phyloP scores from a whole-genome alignment of 768 basidiomycete species.

The Glaciozyma martinii region DNA sequence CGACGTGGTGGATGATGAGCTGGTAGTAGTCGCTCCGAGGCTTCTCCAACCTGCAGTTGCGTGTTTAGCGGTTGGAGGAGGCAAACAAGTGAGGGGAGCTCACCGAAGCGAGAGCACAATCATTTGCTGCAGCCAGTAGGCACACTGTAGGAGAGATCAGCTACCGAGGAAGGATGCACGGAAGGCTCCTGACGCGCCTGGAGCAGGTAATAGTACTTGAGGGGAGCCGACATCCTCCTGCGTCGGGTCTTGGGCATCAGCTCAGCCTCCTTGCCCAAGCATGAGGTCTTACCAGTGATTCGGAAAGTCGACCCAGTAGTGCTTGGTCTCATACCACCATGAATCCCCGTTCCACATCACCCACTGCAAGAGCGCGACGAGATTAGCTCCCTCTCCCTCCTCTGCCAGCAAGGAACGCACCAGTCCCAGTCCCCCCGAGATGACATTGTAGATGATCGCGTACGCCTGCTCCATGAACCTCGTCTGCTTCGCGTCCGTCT shows the following conservation, averaged over 20 bases:
- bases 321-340: slow-evolving; percentile 72
- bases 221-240: slow-evolving; percentile 70
- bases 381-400: neutral
- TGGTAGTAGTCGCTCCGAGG: slow-evolving; percentile 85
- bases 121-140: slow-evolving; percentile 93
- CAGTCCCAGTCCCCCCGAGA: slow-evolving; percentile 64
- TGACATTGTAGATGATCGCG: slow-evolving; percentile 66
- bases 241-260: slow-evolving; percentile 33
- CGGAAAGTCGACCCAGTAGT: slow-evolving; percentile 63
- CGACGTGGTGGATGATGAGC: slow-evolving; percentile 79
- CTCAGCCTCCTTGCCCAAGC: neutral
- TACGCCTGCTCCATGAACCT: slow-evolving; percentile 90
- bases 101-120: slow-evolving; percentile 63
- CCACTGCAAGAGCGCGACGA: slow-evolving; percentile 45
- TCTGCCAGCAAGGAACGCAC: slow-evolving; percentile 47
- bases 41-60: slow-evolving; percentile 57
- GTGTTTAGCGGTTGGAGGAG: neutral
- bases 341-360: slow-evolving; percentile 76
- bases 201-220: slow-evolving; percentile 89
- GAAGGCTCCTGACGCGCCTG: slow-evolving; percentile 46
- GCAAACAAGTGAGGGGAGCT: neutral
- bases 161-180: no score
- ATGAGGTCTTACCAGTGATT: slow-evolving; percentile 15
- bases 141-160: slow-evolving; percentile 24
- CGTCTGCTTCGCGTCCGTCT: slow-evolving; percentile 47